These are phyloP conservation scores for Polytolypa hystricis DNA, from an alignment of 2,329 filamentous ascomycete genomes.

Conservation along the genomic window DNA sequence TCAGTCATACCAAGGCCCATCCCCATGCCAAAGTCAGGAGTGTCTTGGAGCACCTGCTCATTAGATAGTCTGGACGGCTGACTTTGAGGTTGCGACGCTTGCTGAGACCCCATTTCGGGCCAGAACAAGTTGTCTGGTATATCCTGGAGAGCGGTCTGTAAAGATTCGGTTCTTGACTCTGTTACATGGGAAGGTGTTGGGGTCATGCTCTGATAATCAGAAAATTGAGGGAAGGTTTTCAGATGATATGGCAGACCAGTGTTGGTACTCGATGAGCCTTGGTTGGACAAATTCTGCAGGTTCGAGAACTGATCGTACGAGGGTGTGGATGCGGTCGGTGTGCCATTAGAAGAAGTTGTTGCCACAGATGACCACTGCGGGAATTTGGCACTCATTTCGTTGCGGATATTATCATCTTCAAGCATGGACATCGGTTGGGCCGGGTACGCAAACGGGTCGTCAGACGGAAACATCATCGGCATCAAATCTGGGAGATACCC, in stretches of 20 bases:
- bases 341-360: neutral
- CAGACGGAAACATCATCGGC: slow-evolving; percentile 41
- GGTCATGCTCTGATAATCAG: neutral
- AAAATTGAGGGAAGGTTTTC: slow-evolving; percentile 2
- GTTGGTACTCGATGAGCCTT: neutral
- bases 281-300: neutral
- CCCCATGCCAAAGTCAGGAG: slow-evolving; percentile 14
- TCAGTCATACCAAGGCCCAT: slow-evolving; percentile 13
- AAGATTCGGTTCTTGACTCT: neutral
- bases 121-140: slow-evolving; percentile 3
- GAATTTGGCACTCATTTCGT: slow-evolving; percentile 10
- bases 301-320: neutral
- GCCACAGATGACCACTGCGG: slow-evolving; percentile 6
- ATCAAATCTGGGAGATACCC: slow-evolving; percentile 36
- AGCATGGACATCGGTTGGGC: slow-evolving; percentile 38
- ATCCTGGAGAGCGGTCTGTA: neutral
- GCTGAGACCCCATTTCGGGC: slow-evolving; percentile 1
- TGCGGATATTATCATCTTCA: slow-evolving; percentile 31
- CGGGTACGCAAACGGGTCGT: slow-evolving; percentile 41
- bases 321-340: slow-evolving; percentile 1
- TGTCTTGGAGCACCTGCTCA: neutral
- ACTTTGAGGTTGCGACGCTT: neutral
- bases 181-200: neutral
- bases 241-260: neutral
- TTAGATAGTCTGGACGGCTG: neutral